These are phyloP conservation scores for Clarireedia sp. DNA, from an alignment of 2,329 filamentous ascomycete species.

Conservation along the genomic window DNA sequence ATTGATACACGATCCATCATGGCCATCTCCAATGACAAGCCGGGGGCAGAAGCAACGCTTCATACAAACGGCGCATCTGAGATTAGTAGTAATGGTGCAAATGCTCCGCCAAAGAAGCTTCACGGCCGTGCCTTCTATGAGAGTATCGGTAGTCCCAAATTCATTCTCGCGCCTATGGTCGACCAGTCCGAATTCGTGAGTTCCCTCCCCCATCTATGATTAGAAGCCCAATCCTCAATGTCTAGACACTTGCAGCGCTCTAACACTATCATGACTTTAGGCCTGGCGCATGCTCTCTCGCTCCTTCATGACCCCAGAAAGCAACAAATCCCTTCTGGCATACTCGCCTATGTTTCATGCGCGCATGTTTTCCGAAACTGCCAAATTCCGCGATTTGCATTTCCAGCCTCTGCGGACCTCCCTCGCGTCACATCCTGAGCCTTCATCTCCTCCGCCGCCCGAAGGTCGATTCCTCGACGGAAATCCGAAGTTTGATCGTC, in stretches of 20 bases:
- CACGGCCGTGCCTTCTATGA: slow-evolving; percentile 88
- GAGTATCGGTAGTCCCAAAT: slow-evolving; percentile 85
- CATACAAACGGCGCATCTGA: not conserved
- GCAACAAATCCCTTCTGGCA: slow-evolving; percentile 61
- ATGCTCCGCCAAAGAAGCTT: slow-evolving; percentile 44
- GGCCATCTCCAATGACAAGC: slow-evolving; percentile 13
- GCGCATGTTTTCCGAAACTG: slow-evolving; percentile 70
- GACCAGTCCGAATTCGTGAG: slow-evolving; percentile 95
- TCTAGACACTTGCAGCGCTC: not conserved
- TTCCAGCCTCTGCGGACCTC: slow-evolving; percentile 55
- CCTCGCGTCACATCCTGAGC: slow-evolving; percentile 20
- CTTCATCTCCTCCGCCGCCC: slow-evolving; percentile 24
- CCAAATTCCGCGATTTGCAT: slow-evolving; percentile 68
- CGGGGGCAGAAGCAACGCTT: slow-evolving; percentile 9
- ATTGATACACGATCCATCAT: slow-evolving; percentile 14
- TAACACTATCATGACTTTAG: slow-evolving; percentile 37
- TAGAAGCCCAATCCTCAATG: not conserved
- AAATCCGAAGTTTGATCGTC: slow-evolving; percentile 74
- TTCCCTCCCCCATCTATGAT: slow-evolving; percentile 17
- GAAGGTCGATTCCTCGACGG: slow-evolving; percentile 65
- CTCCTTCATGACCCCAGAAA: slow-evolving; percentile 69
- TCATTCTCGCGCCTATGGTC: slow-evolving; percentile 93
- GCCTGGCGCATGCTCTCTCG: slow-evolving; percentile 96
- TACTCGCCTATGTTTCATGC: slow-evolving; percentile 98
- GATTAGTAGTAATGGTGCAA: slow-evolving; percentile 1